Conservation (phyloP, 108 stramenopile genomes). For the Skeletonema tropicum region DNA sequence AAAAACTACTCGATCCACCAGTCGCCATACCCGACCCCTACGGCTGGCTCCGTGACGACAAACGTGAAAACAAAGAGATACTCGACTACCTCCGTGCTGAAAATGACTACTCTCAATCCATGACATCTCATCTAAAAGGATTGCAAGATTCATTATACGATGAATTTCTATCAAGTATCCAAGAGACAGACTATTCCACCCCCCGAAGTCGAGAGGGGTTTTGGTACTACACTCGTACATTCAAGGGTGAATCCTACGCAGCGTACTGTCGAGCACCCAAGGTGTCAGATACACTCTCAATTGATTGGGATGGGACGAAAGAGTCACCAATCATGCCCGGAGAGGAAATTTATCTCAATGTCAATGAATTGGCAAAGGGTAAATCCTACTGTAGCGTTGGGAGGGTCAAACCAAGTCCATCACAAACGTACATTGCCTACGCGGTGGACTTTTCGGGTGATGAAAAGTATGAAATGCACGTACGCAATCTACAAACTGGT, state of each 20-base stretch:
- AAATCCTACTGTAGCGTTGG: constrained; percentile 86
- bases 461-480: constrained; percentile 89
- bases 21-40: constrained; percentile 78
- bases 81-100: constrained; percentile 82
- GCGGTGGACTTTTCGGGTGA: constrained; percentile 86
- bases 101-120: constrained; percentile 77
- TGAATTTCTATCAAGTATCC: constrained; percentile 58
- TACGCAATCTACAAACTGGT: constrained; percentile 76
- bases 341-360: constrained; percentile 89
- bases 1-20: constrained; percentile 76
- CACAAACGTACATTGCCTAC: constrained; percentile 81
- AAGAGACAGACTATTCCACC: constrained; percentile 86
- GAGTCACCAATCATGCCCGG: constrained; percentile 76
- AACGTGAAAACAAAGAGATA: constrained; percentile 72
- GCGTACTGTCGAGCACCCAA: constrained; percentile 83
- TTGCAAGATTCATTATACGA: constrained; percentile 70
- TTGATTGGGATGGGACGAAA: constrained; percentile 46
- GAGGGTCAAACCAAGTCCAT: constrained; percentile 68
- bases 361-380: constrained; percentile 82
- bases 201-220: constrained; percentile 44
- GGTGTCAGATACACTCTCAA: constrained; percentile 21
- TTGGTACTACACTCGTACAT: constrained; percentile 90
- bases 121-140: constrained; percentile 70
- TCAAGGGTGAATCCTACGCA: constrained; percentile 87
- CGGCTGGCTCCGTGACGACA: constrained; percentile 93